These are phyloP conservation scores for Hypholoma sublateritium DNA, from an alignment of 768 basidiomycete species.

Conservation along the genomic window DNA sequence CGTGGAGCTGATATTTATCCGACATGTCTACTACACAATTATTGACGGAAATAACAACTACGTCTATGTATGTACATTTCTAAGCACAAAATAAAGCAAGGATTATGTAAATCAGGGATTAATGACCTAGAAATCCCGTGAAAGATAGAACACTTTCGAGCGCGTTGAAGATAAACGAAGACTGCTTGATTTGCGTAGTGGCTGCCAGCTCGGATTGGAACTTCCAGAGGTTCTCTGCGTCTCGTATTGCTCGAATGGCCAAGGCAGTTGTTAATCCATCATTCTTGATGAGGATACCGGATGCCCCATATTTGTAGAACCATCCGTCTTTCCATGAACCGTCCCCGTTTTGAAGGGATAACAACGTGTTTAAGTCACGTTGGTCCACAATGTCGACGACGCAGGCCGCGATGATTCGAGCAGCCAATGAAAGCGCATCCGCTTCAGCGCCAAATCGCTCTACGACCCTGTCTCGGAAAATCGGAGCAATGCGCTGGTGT, in stretches of 20 bases:
- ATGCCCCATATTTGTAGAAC: slow-evolving; percentile 55
- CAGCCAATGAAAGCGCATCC: slow-evolving; percentile 48
- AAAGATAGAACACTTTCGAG: too few relatives aligned
- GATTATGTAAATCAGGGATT: too few relatives aligned
- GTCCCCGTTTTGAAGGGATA: slow-evolving; percentile 50
- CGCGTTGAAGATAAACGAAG: too few relatives aligned
- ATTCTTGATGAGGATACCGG: slow-evolving; percentile 50
- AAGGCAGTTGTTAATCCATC: slow-evolving; percentile 54
- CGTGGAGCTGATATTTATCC: too few relatives aligned
- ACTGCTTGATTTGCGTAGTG: too few relatives aligned
- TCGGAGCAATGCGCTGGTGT: neutral
- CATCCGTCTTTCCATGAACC: slow-evolving; percentile 57
- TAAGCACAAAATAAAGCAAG: too few relatives aligned
- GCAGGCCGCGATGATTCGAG: slow-evolving; percentile 50
- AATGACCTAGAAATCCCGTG: too few relatives aligned
- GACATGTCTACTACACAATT: too few relatives aligned
- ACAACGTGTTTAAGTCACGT: slow-evolving; percentile 43
- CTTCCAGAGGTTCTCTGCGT: slow-evolving; percentile 11
- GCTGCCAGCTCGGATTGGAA: too few relatives aligned
- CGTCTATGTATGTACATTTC: too few relatives aligned
- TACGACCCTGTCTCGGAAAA: slow-evolving; percentile 5
- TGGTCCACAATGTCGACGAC: slow-evolving; percentile 40
- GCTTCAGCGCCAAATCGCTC: slow-evolving; percentile 12
- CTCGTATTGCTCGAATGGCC: slow-evolving; percentile 49
- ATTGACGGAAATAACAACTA: too few relatives aligned